A percentile compares a stretch with the other conserved stretches of the same genome.
phyloP scores from a whole-genome alignment of 257 asterid species.

The Ballota nigra region DNA sequence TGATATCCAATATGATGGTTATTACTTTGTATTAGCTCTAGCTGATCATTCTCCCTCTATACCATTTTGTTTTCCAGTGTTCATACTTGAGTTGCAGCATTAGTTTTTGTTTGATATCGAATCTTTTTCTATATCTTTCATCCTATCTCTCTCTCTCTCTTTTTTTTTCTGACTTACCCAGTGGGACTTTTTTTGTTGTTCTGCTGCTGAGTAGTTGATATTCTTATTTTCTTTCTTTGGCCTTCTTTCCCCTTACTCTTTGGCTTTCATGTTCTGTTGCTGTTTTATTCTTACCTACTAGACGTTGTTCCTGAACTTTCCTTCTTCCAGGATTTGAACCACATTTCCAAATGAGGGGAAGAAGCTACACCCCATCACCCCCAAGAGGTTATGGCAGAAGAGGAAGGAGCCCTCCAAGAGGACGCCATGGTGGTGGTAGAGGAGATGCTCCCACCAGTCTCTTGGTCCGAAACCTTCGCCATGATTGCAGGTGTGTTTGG shows the following conservation, averaged over 20 bases:
- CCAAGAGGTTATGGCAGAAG: conserved; percentile 92
- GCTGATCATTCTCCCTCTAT: conserved; percentile 33
- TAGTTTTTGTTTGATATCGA: neutral
- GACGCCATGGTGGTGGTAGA: conserved; percentile 57
- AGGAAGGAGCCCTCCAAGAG: conserved; percentile 72
- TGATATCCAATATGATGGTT: conserved; percentile 40
- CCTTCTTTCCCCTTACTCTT: neutral
- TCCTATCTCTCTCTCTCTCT: neutral
- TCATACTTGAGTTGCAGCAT: neutral
- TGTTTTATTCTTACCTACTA: neutral
- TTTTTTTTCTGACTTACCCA: too few relatives aligned
- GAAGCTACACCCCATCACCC: conserved; percentile 94
- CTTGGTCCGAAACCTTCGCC: too few relatives aligned
- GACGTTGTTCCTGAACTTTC: neutral
- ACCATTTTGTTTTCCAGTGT: neutral
- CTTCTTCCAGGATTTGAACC: conserved; percentile 14
- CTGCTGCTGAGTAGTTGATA: neutral
- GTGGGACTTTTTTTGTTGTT: neutral
- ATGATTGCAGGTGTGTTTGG: conserved; percentile 62
- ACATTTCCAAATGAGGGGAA: conserved; percentile 65
- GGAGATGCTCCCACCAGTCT: too few relatives aligned
- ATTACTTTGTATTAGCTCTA: conserved; percentile 43
- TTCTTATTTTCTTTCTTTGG: neutral
- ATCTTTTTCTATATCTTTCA: neutral
- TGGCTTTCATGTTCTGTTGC: neutral